Base-by-base conservation (phyloP, 2,329 filamentous ascomycete genomes). In the Penicillium griseofulvum region DNA sequence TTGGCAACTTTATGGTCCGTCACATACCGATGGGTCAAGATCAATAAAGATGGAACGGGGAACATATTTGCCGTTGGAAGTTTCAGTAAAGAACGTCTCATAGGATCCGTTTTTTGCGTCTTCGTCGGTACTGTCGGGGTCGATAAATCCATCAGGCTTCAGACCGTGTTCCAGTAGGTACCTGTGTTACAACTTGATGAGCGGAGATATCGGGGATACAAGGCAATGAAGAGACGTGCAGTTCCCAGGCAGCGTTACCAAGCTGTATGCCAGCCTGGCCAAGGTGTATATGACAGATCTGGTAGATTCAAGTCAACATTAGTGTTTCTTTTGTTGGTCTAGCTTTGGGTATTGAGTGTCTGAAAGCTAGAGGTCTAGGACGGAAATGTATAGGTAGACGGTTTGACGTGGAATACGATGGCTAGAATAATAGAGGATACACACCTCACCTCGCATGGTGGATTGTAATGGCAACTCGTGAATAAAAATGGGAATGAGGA, bases 261-360 rank as follows among this genome's bases (percentile, higher is more conserved):
- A 87, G 81, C 79, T 87, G 85, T 52, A 79, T 81, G 72, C 85
- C 85, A 73, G 85, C 85, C 76, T 87, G 85, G 73, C 85, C 85
- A 72, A 87, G 84, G 71, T 87, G 84, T 66, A 87, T 76, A 74
- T 87, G 85, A 70, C 81, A 82, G 71, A 87, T 81, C 84, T 87
- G 63, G 37, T 31, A 19, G 10, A 3, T 10, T 50, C 5, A 42
- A 49, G 45, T 64, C 53, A 63, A 57, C 37, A 50, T 57, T 8
- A 22, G 26, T 26, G n/a, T 36, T 28, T 5, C 8, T 50, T 36
- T 24, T 33, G n/a, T 34, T n/a, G 17, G 2, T 36, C 45, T 33
- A 4, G n/a, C n/a, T 16, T 34, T 9, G 4, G 11, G 16, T 28
- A 37, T 24, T 16, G 22, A 17, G 22, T 16, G 9, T 12, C 42